phyloP scores from a whole-genome alignment of 768 basidiomycete genomes.

The Amanita brunnescens region DNA sequence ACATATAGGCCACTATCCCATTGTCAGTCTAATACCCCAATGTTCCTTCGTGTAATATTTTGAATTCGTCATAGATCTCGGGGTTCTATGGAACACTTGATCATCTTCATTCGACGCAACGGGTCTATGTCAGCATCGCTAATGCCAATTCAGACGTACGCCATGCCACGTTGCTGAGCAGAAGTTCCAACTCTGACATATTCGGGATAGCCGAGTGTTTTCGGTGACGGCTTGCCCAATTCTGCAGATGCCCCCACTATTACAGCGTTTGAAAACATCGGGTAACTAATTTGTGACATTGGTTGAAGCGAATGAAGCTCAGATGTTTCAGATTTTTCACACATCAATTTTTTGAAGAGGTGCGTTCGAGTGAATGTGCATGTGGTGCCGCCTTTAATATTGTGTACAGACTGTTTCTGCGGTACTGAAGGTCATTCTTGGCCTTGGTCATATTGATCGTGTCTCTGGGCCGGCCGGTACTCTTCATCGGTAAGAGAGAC shows the following conservation, averaged over 20 bases:
- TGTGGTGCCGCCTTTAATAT: background rate
- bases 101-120: slow-evolving; percentile 21
- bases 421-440: slow-evolving; percentile 37
- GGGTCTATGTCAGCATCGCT: slow-evolving; percentile 26
- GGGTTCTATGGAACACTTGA: slow-evolving; percentile 32
- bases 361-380: background rate
- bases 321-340: slow-evolving; percentile 7
- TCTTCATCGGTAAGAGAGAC: slow-evolving; percentile 25
- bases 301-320: background rate
- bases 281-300: slow-evolving; percentile 11
- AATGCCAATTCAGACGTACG: slow-evolving; percentile 35
- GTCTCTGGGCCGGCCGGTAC: slow-evolving; percentile 29
- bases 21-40: slow-evolving; percentile 15
- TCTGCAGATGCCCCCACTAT: slow-evolving; percentile 18
- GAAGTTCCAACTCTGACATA: slow-evolving; percentile 12
- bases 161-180: background rate
- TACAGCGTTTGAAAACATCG: slow-evolving; percentile 22
- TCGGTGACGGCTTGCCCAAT: slow-evolving; percentile 17
- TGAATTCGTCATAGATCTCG: slow-evolving; percentile 23
- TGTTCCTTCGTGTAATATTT: background rate
- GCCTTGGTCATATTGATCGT: slow-evolving; percentile 30
- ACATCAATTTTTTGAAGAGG: slow-evolving; percentile 1
- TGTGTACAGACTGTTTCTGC: slow-evolving; percentile 31
- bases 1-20: slow-evolving; percentile 23
- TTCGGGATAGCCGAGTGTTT: background rate